phyloP scores from a whole-genome alignment of 495 filamentous ascomycete genomes.

The Staphylotrichum longicolle region DNA sequence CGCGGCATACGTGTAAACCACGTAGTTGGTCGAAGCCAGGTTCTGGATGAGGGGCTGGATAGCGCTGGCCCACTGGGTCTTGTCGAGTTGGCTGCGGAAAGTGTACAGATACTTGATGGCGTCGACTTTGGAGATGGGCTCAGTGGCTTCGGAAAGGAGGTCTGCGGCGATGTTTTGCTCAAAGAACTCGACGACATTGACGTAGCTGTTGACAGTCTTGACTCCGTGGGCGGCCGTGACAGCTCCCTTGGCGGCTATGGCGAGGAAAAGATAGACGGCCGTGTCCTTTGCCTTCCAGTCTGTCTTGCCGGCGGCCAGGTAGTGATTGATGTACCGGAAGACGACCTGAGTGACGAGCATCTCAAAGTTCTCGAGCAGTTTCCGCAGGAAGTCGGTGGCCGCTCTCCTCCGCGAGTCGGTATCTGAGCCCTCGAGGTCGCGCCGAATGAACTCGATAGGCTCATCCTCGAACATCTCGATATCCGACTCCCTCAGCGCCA shows the following conservation, averaged over 20 bases:
- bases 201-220: conserved; percentile 75
- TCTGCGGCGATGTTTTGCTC: conserved; percentile 83
- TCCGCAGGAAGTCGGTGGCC: conserved; percentile 88
- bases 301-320: conserved; percentile 61
- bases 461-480: conserved; percentile 97
- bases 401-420: conserved; percentile 87
- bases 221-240: conserved; percentile 84
- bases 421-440: conserved; percentile 94
- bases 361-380: conserved; percentile 86
- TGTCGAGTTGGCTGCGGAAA: conserved; percentile 86
- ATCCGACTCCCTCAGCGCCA: conserved; percentile 85
- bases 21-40: conserved; percentile 80
- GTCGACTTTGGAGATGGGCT: conserved; percentile 91
- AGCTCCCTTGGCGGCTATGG: conserved; percentile 86
- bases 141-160: conserved; percentile 62
- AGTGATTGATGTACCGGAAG: conserved; percentile 77
- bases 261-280: conserved; percentile 89
- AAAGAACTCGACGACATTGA: conserved; percentile 91
- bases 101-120: conserved; percentile 95
- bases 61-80: conserved; percentile 81
- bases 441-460: conserved; percentile 95
- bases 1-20: conserved; percentile 94
- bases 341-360: conserved; percentile 76
- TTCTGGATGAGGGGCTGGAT: conserved; percentile 90
- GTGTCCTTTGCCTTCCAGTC: conserved; percentile 98